Evolutionary conservation across 257 asterid species (phyloP).

Genomic region (Nicotiana paniculata): DNA sequence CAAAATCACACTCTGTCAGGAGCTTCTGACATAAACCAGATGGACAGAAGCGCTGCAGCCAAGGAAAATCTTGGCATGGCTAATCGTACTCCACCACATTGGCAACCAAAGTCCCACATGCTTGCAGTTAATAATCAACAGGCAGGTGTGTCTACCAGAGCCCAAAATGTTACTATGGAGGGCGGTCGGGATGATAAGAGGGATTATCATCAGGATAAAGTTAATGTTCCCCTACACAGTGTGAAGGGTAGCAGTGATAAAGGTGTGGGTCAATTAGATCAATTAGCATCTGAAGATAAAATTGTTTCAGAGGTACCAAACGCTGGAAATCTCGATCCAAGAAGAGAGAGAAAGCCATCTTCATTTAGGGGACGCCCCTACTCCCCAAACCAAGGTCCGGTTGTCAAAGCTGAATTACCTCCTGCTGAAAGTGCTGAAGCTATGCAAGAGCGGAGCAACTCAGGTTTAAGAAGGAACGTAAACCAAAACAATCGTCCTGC

Average conservation of each 20-base stretch:
- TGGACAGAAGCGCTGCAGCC: slow-evolving; percentile 30
- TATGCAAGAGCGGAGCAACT: slow-evolving; percentile 36
- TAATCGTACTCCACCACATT: slow-evolving; percentile 52
- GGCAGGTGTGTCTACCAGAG: slow-evolving; percentile 29
- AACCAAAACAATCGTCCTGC: slow-evolving; percentile 43
- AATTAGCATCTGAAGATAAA: slow-evolving; percentile 8
- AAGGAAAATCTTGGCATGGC: slow-evolving; percentile 45
- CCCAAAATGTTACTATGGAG: slow-evolving; percentile 31
- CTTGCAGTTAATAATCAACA: slow-evolving; percentile 32
- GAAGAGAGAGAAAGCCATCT: slow-evolving; percentile 41
- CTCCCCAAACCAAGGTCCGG: slow-evolving; percentile 46
- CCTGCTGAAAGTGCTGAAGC: slow-evolving; percentile 19
- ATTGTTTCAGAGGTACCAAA: slow-evolving; percentile 5
- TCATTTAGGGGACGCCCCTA: slow-evolving; percentile 38
- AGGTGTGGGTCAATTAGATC: slow-evolving; percentile 19
- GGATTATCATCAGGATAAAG: slow-evolving; percentile 38
- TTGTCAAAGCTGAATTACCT: slow-evolving; percentile 31
- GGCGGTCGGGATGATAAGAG: slow-evolving; percentile 27
- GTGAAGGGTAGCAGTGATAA: slow-evolving; percentile 21
- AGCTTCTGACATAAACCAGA: slow-evolving; percentile 29
- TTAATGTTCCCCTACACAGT: slow-evolving; percentile 21
- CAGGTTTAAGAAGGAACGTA: slow-evolving; percentile 42
- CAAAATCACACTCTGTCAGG: slow-evolving; percentile 27
- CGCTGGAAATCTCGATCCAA: slow-evolving; percentile 15
- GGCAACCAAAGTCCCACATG: slow-evolving; percentile 70